Conservation (phyloP, 257 asterid species). For the Ilex aquifolium region DNA sequence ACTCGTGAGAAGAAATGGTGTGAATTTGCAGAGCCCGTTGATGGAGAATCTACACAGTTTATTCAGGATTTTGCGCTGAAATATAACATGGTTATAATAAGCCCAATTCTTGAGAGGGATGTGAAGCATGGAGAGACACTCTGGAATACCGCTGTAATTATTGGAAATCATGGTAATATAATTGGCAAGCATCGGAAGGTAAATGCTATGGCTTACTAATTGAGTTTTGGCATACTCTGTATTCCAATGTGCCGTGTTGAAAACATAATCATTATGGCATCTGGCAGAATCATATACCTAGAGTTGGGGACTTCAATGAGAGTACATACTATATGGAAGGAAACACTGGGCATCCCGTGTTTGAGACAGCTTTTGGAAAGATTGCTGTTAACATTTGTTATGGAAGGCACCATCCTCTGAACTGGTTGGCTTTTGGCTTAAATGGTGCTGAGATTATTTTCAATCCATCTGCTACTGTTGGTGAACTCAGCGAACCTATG, state of each 20-base stretch:
- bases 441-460: conserved; percentile 95
- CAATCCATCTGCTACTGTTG: conserved; percentile 96
- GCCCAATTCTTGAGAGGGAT: conserved; percentile 95
- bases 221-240: background rate
- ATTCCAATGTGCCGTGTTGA: background rate
- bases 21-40: conserved; percentile 86
- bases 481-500: conserved; percentile 99
- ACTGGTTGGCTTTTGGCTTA: conserved; percentile 93
- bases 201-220: conserved; percentile 6
- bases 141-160: conserved; percentile 88
- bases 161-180: conserved; percentile 90
- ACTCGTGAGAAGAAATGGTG: conserved; percentile 98
- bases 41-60: conserved; percentile 90
- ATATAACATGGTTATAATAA: conserved; percentile 84
- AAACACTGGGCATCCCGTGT: conserved; percentile 93
- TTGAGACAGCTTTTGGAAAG: conserved; percentile 85
- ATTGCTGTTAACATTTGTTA: conserved; percentile 92
- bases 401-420: conserved; percentile 96
- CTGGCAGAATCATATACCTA: conserved; percentile 90
- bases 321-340: conserved; percentile 99
- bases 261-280: conserved; percentile 9
- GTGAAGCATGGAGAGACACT: conserved; percentile 80
- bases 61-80: conserved; percentile 73
- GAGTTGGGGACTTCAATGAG: conserved; percentile 97
- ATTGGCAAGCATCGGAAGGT: conserved; percentile 97